Evolutionary conservation across 345 rosid species (phyloP).

Genomic region (Camelina hispida): DNA sequence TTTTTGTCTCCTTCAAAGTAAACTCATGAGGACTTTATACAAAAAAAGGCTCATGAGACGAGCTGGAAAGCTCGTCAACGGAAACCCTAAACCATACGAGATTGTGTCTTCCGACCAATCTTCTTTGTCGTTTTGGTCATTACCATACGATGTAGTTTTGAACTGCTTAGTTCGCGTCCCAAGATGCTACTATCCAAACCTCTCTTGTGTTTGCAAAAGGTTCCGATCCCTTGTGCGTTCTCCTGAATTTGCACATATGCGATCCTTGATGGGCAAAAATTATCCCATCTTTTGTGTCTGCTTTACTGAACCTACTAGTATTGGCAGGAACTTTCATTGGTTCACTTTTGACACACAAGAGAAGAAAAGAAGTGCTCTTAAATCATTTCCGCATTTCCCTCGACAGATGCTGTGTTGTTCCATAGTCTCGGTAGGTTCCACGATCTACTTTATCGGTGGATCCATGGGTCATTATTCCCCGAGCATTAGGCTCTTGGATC

Average conservation of each 20-base stretch:
- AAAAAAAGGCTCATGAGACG: too few relatives aligned
- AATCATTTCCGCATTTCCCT: constrained; percentile 51
- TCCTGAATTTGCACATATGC: constrained; percentile 55
- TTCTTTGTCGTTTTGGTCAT: constrained; percentile 20
- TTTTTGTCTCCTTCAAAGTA: too few relatives aligned
- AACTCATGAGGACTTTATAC: not conserved
- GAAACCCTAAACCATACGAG: not conserved
- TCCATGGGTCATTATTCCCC: constrained; percentile 26
- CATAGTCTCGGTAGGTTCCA: constrained; percentile 50
- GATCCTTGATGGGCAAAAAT: constrained; percentile 54
- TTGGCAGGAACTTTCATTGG: constrained; percentile 12
- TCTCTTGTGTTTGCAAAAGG: constrained; percentile 60
- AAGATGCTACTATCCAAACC: constrained; percentile 54
- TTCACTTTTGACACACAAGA: not conserved
- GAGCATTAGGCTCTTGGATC: constrained; percentile 37
- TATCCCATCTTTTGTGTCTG: constrained; percentile 51
- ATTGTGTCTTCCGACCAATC: not conserved
- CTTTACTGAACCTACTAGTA: constrained; percentile 31
- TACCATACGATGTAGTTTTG: constrained; percentile 63
- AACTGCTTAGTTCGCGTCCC: constrained; percentile 67
- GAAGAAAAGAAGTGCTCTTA: constrained; percentile 18
- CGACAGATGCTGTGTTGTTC: constrained; percentile 47
- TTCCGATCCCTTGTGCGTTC: constrained; percentile 58
- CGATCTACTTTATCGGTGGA: constrained; percentile 67
- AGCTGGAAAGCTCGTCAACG: too few relatives aligned